Base-by-base conservation (phyloP, 371 early-diverging fungal species). In the Mucor ambiguus region DNA sequence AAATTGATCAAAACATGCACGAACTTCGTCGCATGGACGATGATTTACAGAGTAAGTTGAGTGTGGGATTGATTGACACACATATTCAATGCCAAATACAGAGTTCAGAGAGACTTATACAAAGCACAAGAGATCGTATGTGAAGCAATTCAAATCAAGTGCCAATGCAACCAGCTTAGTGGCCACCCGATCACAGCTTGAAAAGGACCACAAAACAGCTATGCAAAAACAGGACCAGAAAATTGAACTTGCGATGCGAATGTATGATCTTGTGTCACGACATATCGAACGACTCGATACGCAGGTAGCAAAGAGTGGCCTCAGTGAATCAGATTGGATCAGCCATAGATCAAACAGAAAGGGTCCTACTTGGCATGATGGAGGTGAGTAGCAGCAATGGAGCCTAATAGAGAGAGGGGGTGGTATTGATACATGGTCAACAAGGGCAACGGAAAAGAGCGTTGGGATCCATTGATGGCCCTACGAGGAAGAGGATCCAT, bases 1-100 rank as follows among this genome's bases (percentile, higher is more conserved):
- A 76, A 61, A 66, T 76, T 46, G 73, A 76, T 64, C 77, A 76
- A 67, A 73, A 76, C 64, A 76, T 76, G 77, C 71, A 73, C 52
- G 77, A 76, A 43, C 63, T 76, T 30, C 66, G 77, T n/a, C 67
- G 68, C 6, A 73, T 76, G 73, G 77, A 76, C 63, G 77, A 76
- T 30, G 77, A 76, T 46, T 67, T 73, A 29, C 73, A 76, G 63
- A 61, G 76, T 76, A 76, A 63, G 33, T 2, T 16, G 2, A 35
- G 33, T n/a, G n/a, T 37, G 26, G 29, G 4, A n/a, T 24, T 4
- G 7, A 28, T 24, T 20, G 41, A 6, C 2, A 30, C 26, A 5
- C 26, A 41, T 41, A 11, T 41, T 30, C 11, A 49, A 12, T 44
- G 30, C 14, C 4, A 11, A 37, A 38, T 49, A 3, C 44, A 69